These are phyloP conservation scores for Cymbopogon flexuosus DNA, from an alignment of 202 grass and related monocot species.

Conservation along the genomic window DNA sequence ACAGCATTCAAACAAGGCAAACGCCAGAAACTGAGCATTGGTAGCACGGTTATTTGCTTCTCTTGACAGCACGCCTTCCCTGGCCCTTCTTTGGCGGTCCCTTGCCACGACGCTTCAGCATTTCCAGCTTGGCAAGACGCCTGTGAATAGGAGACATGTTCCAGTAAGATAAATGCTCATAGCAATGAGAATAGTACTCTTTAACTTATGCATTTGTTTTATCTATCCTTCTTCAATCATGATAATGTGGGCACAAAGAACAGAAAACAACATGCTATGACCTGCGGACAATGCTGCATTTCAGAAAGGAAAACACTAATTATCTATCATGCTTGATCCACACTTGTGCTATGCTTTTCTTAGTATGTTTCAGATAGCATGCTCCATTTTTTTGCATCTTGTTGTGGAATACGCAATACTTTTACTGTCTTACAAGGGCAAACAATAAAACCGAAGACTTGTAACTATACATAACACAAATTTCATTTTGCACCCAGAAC, in stretches of 20 bases:
- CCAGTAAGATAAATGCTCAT: background rate
- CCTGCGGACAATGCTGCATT: background rate
- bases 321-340: background rate
- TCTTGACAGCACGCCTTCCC: slow-evolving; percentile 88
- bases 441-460: background rate
- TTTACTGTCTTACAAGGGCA: background rate
- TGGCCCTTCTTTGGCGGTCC: slow-evolving; percentile 94
- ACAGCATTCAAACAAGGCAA: slow-evolving; percentile 12
- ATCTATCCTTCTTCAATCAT: too few relatives aligned
- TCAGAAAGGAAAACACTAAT: background rate
- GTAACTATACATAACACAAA: too few relatives aligned
- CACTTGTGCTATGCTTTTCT: background rate
- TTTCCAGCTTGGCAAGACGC: slow-evolving; percentile 73
- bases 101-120: slow-evolving; percentile 90
- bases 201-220: too few relatives aligned
- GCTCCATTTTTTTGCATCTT: background rate
- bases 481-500: too few relatives aligned
- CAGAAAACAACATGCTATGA: too few relatives aligned
- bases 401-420: background rate
- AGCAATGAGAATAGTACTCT: too few relatives aligned
- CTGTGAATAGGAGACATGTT: slow-evolving; percentile 26
- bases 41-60: slow-evolving; percentile 49
- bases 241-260: background rate
- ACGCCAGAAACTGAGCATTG: background rate
- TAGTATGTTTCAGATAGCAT: background rate